Base-by-base conservation (phyloP, 108 stramenopile species). In the Skeletonema marinoi region DNA sequence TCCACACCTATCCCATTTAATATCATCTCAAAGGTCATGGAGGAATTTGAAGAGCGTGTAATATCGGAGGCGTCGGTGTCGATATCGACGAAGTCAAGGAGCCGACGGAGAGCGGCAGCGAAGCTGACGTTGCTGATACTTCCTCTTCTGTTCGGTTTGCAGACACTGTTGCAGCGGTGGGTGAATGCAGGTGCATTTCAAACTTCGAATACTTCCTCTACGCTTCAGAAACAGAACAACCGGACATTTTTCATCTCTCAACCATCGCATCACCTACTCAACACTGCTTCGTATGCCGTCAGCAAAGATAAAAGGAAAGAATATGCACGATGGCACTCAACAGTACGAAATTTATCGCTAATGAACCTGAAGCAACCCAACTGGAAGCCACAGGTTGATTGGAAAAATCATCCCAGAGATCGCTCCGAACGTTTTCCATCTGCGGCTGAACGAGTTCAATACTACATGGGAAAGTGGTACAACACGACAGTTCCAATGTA, bases 391-490 rank as follows among this genome's bases (percentile, higher is more conserved):
- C 32, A 1, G 14, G 46, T 78, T 13, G 56, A 79, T 60, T 79
- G 82, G 82, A 59, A 58, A 9, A 21, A 66, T 50, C 82, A 83
- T 36, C 66, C 74, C 4, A 65, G 16, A 56, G 10, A 61, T 19
- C 42, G 82, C 63, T 64, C 66, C 7, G 36, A 83, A 54, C 73
- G 82, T 16, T 83, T 83, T 42, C 82, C 82, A 17, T 48, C 42
- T 30, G 73, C 74, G 9, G 62, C 41, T 6, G 78, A 79, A 65
- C 30, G 82, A 21, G 73, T 80, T 13, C 31, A 75, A 46, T 83
- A 83, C 54, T 83, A 83, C 56, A 83, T 83, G 82, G 82, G 82
- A 56, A 68, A 31, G 60, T 83, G 82, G 82, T 41, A 80, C 66
- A 71, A 80, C 75, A 19, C 67, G 16, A 65, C 75, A 29, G 59